Evolutionary conservation across 805 yeast genomes (phyloP).

Genomic region (Saturnispora mendoncae): DNA sequence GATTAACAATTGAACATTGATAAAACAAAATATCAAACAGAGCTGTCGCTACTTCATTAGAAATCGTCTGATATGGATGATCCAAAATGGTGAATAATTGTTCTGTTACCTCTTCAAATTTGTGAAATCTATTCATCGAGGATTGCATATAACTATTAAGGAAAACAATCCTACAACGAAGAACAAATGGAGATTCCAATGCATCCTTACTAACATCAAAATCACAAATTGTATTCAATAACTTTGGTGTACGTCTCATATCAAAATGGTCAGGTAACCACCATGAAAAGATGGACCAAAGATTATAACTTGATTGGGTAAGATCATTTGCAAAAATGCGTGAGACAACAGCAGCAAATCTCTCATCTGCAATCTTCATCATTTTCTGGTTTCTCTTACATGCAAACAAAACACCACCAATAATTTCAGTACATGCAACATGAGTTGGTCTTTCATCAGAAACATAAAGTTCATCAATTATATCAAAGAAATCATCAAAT

Average conservation of each 20-base stretch:
- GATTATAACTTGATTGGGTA: slow-evolving; percentile 60
- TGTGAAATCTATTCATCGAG: slow-evolving; percentile 34
- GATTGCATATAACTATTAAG: slow-evolving; percentile 34
- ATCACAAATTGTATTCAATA: slow-evolving; percentile 37
- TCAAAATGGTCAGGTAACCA: slow-evolving; percentile 64
- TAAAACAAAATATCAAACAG: slow-evolving; percentile 32
- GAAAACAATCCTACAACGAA: slow-evolving; percentile 52
- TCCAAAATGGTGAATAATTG: slow-evolving; percentile 41
- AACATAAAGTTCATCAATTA: slow-evolving; percentile 44
- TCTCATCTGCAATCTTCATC: slow-evolving; percentile 34
- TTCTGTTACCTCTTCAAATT: slow-evolving; percentile 36
- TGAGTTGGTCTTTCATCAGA: slow-evolving; percentile 68
- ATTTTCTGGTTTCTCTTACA: slow-evolving; percentile 31
- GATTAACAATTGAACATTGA: slow-evolving; percentile 23
- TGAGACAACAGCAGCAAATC: slow-evolving; percentile 36
- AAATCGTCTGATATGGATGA: slow-evolving; percentile 66
- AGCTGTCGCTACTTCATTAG: slow-evolving; percentile 57
- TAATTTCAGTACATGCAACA: slow-evolving; percentile 62
- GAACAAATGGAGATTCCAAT: slow-evolving; percentile 50
- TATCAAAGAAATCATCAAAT: slow-evolving; percentile 43
- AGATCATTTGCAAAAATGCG: slow-evolving; percentile 47
- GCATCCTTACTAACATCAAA: slow-evolving; percentile 41
- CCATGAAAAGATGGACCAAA: slow-evolving; percentile 73
- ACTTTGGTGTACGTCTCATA: slow-evolving; percentile 51
- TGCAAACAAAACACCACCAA: slow-evolving; percentile 53